Evolutionary conservation across 1,284 basidiomycete genomes (phyloP).

Genomic region (Mycena sp.): DNA sequence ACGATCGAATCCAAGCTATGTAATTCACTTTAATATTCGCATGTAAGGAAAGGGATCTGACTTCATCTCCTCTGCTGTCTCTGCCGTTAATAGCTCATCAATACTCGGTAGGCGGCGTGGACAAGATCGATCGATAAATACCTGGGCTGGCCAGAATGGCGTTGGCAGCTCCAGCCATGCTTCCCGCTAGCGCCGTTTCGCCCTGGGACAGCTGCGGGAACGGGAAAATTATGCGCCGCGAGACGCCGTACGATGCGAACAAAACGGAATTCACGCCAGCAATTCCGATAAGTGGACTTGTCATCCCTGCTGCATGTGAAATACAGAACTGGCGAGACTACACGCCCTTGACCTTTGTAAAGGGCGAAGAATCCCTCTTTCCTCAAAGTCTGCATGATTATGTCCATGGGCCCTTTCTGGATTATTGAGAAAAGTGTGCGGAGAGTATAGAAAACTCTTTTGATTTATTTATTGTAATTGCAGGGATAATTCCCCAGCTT

Average conservation of each 20-base stretch:
- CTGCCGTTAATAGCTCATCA: no score
- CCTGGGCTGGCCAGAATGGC: constrained; percentile 90
- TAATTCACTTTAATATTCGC: no score
- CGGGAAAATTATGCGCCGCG: constrained; percentile 87
- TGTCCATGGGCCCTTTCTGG: constrained; percentile 93
- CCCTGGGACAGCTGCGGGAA: constrained; percentile 84
- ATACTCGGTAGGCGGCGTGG: neutral
- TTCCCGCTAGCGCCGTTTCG: constrained; percentile 87
- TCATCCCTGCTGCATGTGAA: constrained; percentile 70
- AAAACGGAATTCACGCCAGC: constrained; percentile 96
- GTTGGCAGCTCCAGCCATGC: constrained; percentile 92
- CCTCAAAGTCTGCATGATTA: constrained; percentile 79
- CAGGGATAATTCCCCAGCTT: no score
- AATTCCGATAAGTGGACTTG: constrained; percentile 92
- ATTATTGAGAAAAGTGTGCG: no score
- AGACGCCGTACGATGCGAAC: constrained; percentile 89
- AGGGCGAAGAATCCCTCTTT: constrained; percentile 92
- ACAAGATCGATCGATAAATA: constrained; percentile 42
- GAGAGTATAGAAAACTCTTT: no score
- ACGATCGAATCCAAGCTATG: no score
- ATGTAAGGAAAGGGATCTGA: no score
- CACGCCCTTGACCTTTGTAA: constrained; percentile 78
- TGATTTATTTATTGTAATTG: no score
- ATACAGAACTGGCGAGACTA: neutral
- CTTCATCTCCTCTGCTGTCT: no score